These are phyloP conservation scores for Exophiala oligosperma DNA, from an alignment of 2,329 filamentous ascomycete genomes.

Conservation along the genomic window DNA sequence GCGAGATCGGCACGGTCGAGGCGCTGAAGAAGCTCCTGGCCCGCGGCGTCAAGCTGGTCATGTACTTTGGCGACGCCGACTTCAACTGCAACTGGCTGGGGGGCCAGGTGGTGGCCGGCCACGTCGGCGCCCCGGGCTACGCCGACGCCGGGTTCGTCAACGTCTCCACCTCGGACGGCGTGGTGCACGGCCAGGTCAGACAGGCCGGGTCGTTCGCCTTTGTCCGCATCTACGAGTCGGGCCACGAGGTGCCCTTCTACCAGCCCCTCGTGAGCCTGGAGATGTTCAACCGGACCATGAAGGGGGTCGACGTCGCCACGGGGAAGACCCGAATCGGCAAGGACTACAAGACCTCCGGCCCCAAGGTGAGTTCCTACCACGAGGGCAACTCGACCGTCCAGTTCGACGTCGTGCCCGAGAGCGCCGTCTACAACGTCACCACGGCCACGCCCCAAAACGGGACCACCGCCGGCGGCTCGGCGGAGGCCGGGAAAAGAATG, in stretches of 20 bases:
- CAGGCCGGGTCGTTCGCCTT: constrained; percentile 48
- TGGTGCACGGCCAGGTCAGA: constrained; percentile 56
- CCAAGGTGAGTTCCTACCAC: constrained; percentile 49
- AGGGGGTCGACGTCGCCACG: constrained; percentile 55
- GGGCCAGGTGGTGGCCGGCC: constrained; percentile 55
- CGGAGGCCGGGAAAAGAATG: not conserved
- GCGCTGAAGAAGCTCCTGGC: constrained; percentile 45
- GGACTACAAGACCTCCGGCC: constrained; percentile 53
- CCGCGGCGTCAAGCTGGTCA: constrained; percentile 39
- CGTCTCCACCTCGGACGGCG: constrained; percentile 39
- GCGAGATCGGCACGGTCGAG: constrained; percentile 43
- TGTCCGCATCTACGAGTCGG: constrained; percentile 40
- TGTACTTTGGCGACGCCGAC: constrained; percentile 37
- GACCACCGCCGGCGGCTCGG: not conserved
- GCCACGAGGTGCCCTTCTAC: constrained; percentile 40
- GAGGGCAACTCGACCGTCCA: constrained; percentile 30
- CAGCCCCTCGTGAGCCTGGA: constrained; percentile 62
- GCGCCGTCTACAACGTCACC: constrained; percentile 23
- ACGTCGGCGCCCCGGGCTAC: constrained; percentile 44
- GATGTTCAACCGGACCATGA: constrained; percentile 61
- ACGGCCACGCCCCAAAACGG: constrained; percentile 24
- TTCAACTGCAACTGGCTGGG: constrained; percentile 42
- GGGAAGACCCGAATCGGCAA: constrained; percentile 45
- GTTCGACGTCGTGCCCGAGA: constrained; percentile 20
- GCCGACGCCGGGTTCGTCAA: constrained; percentile 38